A percentile compares a stretch with the other conserved stretches of the same genome.
Evolutionary conservation across 2,329 filamentous ascomycete species (phyloP).

Genomic region (Aspergillus novofumigatus): DNA sequence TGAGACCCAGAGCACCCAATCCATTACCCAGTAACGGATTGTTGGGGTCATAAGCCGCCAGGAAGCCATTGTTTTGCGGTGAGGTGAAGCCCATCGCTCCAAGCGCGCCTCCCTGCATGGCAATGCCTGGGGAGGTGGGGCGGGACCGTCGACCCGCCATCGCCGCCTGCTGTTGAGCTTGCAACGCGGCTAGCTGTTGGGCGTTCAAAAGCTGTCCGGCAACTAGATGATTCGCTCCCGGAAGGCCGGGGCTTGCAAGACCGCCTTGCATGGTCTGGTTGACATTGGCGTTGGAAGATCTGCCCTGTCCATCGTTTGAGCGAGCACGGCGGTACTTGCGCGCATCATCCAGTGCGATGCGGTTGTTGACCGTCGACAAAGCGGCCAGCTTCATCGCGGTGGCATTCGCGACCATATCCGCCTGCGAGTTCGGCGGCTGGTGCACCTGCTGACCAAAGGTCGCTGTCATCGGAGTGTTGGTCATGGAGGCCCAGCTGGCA

Average conservation of each 20-base stretch:
- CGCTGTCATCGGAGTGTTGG: conserved; percentile 92
- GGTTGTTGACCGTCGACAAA: conserved; percentile 95
- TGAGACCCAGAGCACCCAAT: conserved; percentile 66
- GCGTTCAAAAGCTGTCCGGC: conserved; percentile 81
- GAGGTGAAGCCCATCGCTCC: conserved; percentile 70
- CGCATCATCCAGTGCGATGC: conserved; percentile 93
- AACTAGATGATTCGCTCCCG: conserved; percentile 73
- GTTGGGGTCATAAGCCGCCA: conserved; percentile 76
- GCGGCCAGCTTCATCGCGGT: conserved; percentile 98
- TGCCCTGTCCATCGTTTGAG: conserved; percentile 69
- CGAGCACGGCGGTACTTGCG: conserved; percentile 90
- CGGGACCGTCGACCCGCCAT: conserved; percentile 71
- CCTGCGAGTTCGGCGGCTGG: conserved; percentile 57
- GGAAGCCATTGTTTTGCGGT: conserved; percentile 89
- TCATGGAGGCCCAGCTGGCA: conserved; percentile 97
- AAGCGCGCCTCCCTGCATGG: conserved; percentile 65
- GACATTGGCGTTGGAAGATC: conserved; percentile 38
- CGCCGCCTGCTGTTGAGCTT: conserved; percentile 59
- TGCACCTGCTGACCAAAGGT: conserved; percentile 64
- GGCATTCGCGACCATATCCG: conserved; percentile 97
- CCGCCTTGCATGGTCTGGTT: conserved; percentile 60
- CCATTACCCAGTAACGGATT: conserved; percentile 68
- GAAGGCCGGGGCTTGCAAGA: conserved; percentile 58
- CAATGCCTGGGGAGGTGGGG: conserved; percentile 82
- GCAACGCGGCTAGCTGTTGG: conserved; percentile 78